These are phyloP conservation scores for Chondrostereum purpureum DNA, from an alignment of 1,284 basidiomycete species.

Conservation along the genomic window DNA sequence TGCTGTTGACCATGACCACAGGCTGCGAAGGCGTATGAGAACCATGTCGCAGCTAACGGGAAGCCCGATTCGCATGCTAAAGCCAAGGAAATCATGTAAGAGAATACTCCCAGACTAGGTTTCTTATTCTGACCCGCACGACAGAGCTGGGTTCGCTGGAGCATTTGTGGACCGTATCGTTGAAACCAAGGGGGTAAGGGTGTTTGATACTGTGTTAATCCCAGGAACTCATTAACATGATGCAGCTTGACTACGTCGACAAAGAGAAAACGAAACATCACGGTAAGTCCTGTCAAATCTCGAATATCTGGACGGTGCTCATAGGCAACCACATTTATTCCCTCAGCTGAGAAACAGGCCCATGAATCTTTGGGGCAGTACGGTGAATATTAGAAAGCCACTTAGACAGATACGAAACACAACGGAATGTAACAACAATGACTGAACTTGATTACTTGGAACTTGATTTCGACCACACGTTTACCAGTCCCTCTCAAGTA, in stretches of 20 bases:
- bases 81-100: conserved; percentile 39
- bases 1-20: conserved; percentile 15
- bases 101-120: too few species aligned
- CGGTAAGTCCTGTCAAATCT: conserved; percentile 18
- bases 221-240: neutral
- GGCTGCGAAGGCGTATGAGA: conserved; percentile 53
- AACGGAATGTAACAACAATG: too few species aligned
- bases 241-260: conserved; percentile 31
- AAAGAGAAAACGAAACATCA: conserved; percentile 34
- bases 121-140: neutral
- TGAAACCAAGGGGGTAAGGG: conserved; percentile 33
- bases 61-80: conserved; percentile 34
- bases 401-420: too few species aligned
- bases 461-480: too few species aligned
- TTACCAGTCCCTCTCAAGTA: too few species aligned
- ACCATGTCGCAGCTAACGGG: conserved; percentile 39
- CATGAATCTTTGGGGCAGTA: too few species aligned
- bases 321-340: too few species aligned
- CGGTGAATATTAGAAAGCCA: too few species aligned
- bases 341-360: too few species aligned
- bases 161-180: conserved; percentile 38
- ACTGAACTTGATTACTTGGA: too few species aligned
- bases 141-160: conserved; percentile 34
- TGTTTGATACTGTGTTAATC: neutral
- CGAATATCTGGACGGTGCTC: too few species aligned